A percentile compares a stretch with the other conserved stretches of the same genome.
Evolutionary conservation across 202 grass and related monocot species (phyloP).

Genomic region (Digitaria exilis): DNA sequence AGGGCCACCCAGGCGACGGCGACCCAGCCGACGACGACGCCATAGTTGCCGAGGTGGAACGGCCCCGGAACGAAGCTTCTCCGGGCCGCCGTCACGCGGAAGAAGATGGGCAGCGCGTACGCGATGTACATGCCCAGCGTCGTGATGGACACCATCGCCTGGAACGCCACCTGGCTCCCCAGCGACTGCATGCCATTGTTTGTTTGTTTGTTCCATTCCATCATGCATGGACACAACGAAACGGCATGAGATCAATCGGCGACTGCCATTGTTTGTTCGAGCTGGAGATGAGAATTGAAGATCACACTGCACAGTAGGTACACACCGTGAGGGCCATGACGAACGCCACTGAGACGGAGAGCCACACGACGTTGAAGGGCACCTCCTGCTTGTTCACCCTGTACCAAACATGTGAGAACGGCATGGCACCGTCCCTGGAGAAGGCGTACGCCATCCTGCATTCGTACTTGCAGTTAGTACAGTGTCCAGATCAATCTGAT

Average conservation of each 20-base stretch:
- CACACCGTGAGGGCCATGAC: constrained; percentile 68
- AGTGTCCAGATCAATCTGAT: too few species aligned
- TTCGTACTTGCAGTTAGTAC: too few species aligned
- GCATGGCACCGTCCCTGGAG: constrained; percentile 76
- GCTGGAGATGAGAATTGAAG: too few species aligned
- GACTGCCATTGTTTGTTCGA: too few species aligned
- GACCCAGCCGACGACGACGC: constrained; percentile 39
- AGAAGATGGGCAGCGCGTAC: constrained; percentile 76
- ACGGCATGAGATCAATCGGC: too few species aligned
- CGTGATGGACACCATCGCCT: constrained; percentile 71
- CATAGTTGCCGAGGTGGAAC: constrained; percentile 55
- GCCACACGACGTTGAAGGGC: constrained; percentile 75
- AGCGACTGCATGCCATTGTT: constrained; percentile 49
- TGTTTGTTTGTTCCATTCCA: too few species aligned
- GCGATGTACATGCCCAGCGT: constrained; percentile 65
- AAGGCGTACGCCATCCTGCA: constrained; percentile 93
- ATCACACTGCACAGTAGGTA: too few species aligned
- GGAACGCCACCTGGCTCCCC: constrained; percentile 69
- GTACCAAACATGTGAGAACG: constrained; percentile 57
- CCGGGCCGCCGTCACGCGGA: constrained; percentile 52
- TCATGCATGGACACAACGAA: neutral
- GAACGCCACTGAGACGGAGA: constrained; percentile 61
- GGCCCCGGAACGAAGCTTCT: constrained; percentile 52
- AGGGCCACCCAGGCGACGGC: constrained; percentile 60
- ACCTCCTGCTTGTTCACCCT: constrained; percentile 71